Evolutionary conservation across 441 rosid species (phyloP).

Genomic region (Gossypium trilobum): DNA sequence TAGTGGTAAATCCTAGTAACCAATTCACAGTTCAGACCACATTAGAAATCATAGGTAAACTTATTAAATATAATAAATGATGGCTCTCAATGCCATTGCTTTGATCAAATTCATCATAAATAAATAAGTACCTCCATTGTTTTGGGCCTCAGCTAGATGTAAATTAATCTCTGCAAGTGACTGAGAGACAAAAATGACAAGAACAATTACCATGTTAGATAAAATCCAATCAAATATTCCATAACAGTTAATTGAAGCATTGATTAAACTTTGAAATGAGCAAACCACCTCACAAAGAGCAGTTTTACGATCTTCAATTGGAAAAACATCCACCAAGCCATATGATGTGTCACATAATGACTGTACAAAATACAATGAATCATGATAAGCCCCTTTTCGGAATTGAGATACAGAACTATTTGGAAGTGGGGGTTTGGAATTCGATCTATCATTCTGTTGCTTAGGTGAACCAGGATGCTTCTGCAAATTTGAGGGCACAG

Average conservation of each 20-base stretch:
- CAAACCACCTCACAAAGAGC: conserved; percentile 79
- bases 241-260: conserved; percentile 8
- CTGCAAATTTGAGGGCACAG: conserved; percentile 34
- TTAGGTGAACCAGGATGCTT: conserved; percentile 81
- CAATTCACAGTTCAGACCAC: not conserved
- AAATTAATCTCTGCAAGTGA: conserved; percentile 84
- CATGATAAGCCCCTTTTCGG: conserved; percentile 85
- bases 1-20: not conserved
- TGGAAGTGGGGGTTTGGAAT: conserved; percentile 74
- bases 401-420: conserved; percentile 59
- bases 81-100: conserved; percentile 10
- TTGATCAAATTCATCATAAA: conserved; percentile 14
- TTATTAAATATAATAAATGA: not conserved
- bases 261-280: conserved; percentile 14
- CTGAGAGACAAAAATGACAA: conserved; percentile 40
- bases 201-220: conserved; percentile 23
- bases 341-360: conserved; percentile 89
- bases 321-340: conserved; percentile 90
- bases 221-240: conserved; percentile 12
- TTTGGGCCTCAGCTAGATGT: conserved; percentile 70
- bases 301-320: conserved; percentile 89
- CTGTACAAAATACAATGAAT: conserved; percentile 89
- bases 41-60: not conserved
- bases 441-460: conserved; percentile 59
- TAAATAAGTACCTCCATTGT: conserved; percentile 61